phyloP scores from a whole-genome alignment of 768 basidiomycete species.

The Kwoniella pini region DNA sequence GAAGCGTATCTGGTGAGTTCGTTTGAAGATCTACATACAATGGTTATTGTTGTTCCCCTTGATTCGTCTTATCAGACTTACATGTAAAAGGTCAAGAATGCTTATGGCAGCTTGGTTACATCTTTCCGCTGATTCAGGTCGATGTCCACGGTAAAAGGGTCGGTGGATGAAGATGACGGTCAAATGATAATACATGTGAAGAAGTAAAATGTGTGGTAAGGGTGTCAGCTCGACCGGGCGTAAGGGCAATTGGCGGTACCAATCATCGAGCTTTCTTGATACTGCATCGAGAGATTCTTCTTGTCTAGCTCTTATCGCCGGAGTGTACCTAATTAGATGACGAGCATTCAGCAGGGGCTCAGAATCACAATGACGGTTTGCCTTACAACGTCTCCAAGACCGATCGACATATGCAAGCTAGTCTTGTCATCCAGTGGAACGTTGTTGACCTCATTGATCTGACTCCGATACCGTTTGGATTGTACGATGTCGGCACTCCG shows the following conservation, averaged over 20 bases:
- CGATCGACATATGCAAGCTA: conserved; percentile 15
- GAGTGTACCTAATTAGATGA: conserved; percentile 13
- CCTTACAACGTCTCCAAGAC: conserved; percentile 21
- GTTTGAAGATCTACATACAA: conserved; percentile 9
- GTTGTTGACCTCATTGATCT: conserved; percentile 24
- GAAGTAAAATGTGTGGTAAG: conserved; percentile 21
- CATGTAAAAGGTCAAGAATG: conserved; percentile 19
- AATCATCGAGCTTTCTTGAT: conserved; percentile 17
- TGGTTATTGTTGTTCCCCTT: neutral
- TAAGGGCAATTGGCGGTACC: conserved; percentile 20
- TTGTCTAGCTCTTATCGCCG: neutral
- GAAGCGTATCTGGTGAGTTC: conserved; percentile 14
- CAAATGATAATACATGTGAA: conserved; percentile 27
- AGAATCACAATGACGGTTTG: neutral
- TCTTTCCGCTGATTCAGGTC: conserved; percentile 9
- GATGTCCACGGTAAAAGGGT: conserved; percentile 22
- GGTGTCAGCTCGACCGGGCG: conserved; percentile 18
- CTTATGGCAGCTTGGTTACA: conserved; percentile 22
- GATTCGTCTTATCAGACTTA: neutral
- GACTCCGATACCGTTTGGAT: neutral
- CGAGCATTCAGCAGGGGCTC: neutral
- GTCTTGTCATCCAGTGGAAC: conserved; percentile 26
- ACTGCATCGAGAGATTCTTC: neutral
- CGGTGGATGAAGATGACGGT: conserved; percentile 26
- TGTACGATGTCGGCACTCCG: neutral